Evolutionary conservation across 306 rosid species (phyloP), one percentile per base, ranked within the genome.

Genomic region (Hylodesmum podocarpum): DNA sequence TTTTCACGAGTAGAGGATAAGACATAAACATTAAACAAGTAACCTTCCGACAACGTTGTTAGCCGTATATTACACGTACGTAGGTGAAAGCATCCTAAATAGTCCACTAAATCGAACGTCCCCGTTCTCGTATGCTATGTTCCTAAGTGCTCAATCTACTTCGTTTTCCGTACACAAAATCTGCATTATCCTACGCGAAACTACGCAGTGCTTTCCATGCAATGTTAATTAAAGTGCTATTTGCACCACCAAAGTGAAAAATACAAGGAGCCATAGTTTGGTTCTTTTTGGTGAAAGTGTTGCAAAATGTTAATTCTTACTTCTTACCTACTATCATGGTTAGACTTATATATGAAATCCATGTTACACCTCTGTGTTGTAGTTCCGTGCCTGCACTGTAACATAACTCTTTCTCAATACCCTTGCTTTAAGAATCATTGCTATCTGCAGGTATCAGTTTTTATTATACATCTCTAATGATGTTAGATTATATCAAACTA

Each of bases 161-260:
- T 78, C 67, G 49, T 31, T 68, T 8, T 41, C 21, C 39, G 81
- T 78, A 68, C 81, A 3, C 0, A 24, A 43, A 43, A 18, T 47
- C 6, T 67, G 19, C 62, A 57, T 67, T 57, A 68, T 78, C 70
- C 62, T 41, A n/a, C 61, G 37, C 81, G 81, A 78, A 78, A 78
- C 75, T 78, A 68, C 81, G 81, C 76, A 44, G 81, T 31, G 28
- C 41, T 78, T 78, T 78, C 77, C 62, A 58, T 69, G 68, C 58
- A 77, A 41, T 34, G 27, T 50, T 55, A 29, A 55, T 14, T 6
- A 0, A 68, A 39, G 58, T 51, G 55, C 28, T 50, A 19, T 25
- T 76, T 9, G 65, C 41, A 46, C 2, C 79, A 7, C 27, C 63
- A 14, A 8, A 41, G 11, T 4, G 16, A 72, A 15, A 59, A 62